A percentile compares a stretch with the other conserved stretches of the same genome.
These are phyloP conservation scores for Simmondsia chinensis DNA, from an alignment of 148 eudicot genomes.

Conservation along the genomic window DNA sequence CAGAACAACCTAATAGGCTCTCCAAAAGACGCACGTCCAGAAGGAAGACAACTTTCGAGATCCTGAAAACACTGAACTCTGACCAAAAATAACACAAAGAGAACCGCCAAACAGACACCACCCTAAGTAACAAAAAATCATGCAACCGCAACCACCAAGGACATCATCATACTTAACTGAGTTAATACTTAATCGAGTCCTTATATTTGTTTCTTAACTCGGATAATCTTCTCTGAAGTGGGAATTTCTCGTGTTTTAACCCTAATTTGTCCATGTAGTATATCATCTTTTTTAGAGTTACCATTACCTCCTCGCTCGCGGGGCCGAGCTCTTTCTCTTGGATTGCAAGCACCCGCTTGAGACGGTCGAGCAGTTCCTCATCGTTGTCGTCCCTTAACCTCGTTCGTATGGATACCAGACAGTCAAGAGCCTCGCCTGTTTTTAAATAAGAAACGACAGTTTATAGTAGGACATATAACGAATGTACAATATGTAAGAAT, in stretches of 20 bases:
- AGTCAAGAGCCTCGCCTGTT: slow-evolving; percentile 90
- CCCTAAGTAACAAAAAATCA: too few species aligned
- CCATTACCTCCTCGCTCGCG: slow-evolving; percentile 63
- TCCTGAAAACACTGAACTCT: too few species aligned
- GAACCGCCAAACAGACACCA: too few species aligned
- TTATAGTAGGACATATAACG: not conserved
- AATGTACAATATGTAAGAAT: not conserved
- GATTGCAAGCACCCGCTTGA: slow-evolving; percentile 58
- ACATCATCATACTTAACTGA: too few species aligned
- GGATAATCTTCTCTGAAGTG: slow-evolving; percentile 62
- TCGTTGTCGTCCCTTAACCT: slow-evolving; percentile 48
- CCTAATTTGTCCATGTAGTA: slow-evolving; percentile 65
- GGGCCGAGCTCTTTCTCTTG: slow-evolving; percentile 74
- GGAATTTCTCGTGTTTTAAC: slow-evolving; percentile 45
- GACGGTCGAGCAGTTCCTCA: slow-evolving; percentile 36
- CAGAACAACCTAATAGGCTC: too few species aligned
- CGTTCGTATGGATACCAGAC: slow-evolving; percentile 65
- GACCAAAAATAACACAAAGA: too few species aligned
- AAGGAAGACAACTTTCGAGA: too few species aligned
- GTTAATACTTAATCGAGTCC: slow-evolving; percentile 27
- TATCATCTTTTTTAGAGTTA: slow-evolving; percentile 55
- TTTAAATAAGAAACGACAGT: not conserved
- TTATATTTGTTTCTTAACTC: slow-evolving; percentile 45
- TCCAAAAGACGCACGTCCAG: too few species aligned
- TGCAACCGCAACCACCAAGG: too few species aligned